Evolutionary conservation across 768 basidiomycete genomes (phyloP).

Genomic region (Lentinula raphanica): DNA sequence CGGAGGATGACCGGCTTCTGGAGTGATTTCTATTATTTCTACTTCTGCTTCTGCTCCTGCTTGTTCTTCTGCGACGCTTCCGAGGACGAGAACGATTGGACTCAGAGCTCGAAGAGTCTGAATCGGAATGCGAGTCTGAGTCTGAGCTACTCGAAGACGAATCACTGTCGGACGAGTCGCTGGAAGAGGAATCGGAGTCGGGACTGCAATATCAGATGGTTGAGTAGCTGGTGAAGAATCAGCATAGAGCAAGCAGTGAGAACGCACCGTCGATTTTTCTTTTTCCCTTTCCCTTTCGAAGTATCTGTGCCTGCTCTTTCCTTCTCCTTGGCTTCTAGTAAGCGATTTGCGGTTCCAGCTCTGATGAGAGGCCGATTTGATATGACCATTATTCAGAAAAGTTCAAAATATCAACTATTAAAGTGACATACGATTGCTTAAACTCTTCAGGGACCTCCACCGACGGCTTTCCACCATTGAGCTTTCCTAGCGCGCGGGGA

Average conservation of each 20-base stretch:
- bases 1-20: slow-evolving; percentile 12
- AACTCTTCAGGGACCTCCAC: slow-evolving; percentile 91
- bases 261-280: slow-evolving; percentile 30
- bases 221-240: neutral
- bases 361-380: slow-evolving; percentile 31
- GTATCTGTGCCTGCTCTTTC: slow-evolving; percentile 45
- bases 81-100: neutral
- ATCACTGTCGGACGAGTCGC: slow-evolving; percentile 28
- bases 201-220: slow-evolving; percentile 26
- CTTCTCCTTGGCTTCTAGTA: slow-evolving; percentile 79
- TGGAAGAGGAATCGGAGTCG: slow-evolving; percentile 24
- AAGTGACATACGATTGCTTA: slow-evolving; percentile 58
- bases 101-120: slow-evolving; percentile 25
- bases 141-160: slow-evolving; percentile 38
- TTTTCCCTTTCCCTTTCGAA: slow-evolving; percentile 30
- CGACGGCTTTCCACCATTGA: slow-evolving; percentile 69
- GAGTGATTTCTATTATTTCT: slow-evolving; percentile 6
- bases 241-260: neutral
- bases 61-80: neutral
- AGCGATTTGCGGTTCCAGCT: slow-evolving; percentile 77
- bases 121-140: slow-evolving; percentile 32
- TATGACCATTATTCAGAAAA: neutral
- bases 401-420: neutral
- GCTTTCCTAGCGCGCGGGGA: slow-evolving; percentile 59
- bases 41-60: slow-evolving; percentile 12